Base-by-base conservation (phyloP, 2,329 filamentous ascomycete species). In the Ramularia collo-cygni region DNA sequence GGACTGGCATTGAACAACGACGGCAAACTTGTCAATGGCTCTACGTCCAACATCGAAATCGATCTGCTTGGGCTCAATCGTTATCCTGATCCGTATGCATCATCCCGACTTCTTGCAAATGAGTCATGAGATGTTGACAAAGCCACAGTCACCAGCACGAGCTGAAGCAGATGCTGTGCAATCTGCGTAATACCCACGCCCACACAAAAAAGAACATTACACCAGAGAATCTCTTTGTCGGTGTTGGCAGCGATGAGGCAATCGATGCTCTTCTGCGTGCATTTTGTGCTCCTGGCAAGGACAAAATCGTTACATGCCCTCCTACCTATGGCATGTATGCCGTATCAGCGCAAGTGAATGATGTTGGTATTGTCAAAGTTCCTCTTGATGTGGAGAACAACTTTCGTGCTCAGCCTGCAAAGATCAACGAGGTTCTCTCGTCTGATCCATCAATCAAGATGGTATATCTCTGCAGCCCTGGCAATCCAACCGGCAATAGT, bases 301-400 rank as follows among this genome's bases (percentile, higher is more conserved):
- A 98, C 66, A 87, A 85, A 60, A 93, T 98, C 60, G 76, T 98
- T 26, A 90, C 87, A 29, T 96, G 90, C 59, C 92, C 92, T 13
- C 92, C 92, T 1, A 98, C 92, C 1, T 98, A 98, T 63, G 92
- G 92, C 67, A 98, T 98, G 92, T 98, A 98, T 70, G 73, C 79
- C 33, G 92, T 98, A 13, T 93, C 86, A 5, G 92, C 92, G 1
- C 84, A 93, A 60, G 83, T 95, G 52, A 98, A 98, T 68, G 92
- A 96, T 59, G 74, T 98, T 14, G 75, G 75, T 32, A 77, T 96
- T 17, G 82, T 93, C 53, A 86, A 84, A 60, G 80, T 96, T n/a
- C 88, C 89, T 0, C 71, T 96, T 15, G 74, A 85, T 34, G 73
- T 76, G 1, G 76, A 79, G 2, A 81, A 85, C 2, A 70, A 65